Percentiles rank a stretch among this genome's conserved stretches.
Conservation (phyloP, 2,329 filamentous ascomycete genomes). For the Colletotrichum tabaci region DNA sequence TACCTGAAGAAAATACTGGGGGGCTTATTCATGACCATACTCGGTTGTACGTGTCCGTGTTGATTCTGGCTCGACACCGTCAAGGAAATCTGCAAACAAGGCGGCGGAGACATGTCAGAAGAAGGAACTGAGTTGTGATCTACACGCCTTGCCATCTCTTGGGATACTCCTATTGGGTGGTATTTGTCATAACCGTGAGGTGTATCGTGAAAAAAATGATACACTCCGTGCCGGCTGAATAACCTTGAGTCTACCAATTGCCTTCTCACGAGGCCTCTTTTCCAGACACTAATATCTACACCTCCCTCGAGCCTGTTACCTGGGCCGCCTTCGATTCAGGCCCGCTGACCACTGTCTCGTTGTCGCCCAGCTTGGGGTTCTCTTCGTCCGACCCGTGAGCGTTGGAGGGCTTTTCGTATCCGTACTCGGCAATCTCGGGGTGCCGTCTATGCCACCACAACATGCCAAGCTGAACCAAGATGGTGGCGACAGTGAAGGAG, state of each 20-base stretch:
- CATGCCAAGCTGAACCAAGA: slow-evolving; percentile 51
- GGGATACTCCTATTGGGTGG: too few relatives aligned
- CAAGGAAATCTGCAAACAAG: too few relatives aligned
- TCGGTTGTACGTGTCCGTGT: too few relatives aligned
- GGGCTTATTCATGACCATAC: too few relatives aligned
- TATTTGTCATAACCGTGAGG: too few relatives aligned
- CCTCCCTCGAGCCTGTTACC: background rate
- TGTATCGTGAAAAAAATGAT: too few relatives aligned
- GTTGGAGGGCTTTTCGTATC: slow-evolving; percentile 27
- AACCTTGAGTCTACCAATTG: background rate
- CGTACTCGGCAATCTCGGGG: slow-evolving; percentile 44
- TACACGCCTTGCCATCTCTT: too few relatives aligned
- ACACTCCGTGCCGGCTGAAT: background rate
- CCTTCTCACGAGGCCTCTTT: too few relatives aligned
- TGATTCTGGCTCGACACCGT: too few relatives aligned
- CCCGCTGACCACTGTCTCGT: background rate
- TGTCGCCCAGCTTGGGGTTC: slow-evolving; percentile 19
- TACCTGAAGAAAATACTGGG: too few relatives aligned
- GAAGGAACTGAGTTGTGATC: too few relatives aligned
- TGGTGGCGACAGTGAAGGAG: slow-evolving; percentile 51
- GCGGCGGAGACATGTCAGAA: too few relatives aligned
- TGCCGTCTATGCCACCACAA: slow-evolving; percentile 49
- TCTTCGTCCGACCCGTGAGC: slow-evolving; percentile 23
- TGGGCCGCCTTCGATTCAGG: background rate
- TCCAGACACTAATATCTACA: background rate